Percentiles rank a stretch among this genome's conserved stretches.
Evolutionary conservation across 2,329 filamentous ascomycete genomes (phyloP).

Genomic region (Coniella lustricola): DNA sequence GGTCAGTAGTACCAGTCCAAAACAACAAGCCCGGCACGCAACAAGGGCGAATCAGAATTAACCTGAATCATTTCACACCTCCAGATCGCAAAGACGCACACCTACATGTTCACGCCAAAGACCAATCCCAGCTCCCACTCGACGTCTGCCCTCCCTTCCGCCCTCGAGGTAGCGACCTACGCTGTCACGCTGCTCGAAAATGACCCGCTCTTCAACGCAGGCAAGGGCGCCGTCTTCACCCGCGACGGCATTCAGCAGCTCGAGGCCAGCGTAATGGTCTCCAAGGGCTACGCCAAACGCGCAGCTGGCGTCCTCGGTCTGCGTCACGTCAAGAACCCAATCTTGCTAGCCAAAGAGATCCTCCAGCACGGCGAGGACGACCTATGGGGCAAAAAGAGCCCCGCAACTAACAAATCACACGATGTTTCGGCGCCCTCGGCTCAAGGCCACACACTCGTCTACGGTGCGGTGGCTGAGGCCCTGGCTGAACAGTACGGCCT

Average conservation of each 20-base stretch:
- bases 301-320: slow-evolving; percentile 72
- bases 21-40: too few relatives aligned
- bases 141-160: slow-evolving; percentile 37
- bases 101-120: slow-evolving; percentile 37
- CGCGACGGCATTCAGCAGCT: slow-evolving; percentile 76
- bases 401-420: slow-evolving; percentile 22
- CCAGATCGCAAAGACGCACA: slow-evolving; percentile 38
- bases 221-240: slow-evolving; percentile 80
- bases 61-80: neutral
- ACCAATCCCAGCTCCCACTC: neutral
- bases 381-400: slow-evolving; percentile 31
- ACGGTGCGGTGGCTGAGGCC: slow-evolving; percentile 60
- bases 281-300: slow-evolving; percentile 63
- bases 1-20: slow-evolving; percentile 31
- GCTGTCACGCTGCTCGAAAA: slow-evolving; percentile 73
- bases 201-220: slow-evolving; percentile 77
- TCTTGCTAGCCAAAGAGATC: slow-evolving; percentile 64
- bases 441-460: slow-evolving; percentile 63
- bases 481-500: slow-evolving; percentile 64
- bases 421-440: slow-evolving; percentile 45
- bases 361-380: slow-evolving; percentile 60
- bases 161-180: slow-evolving; percentile 67
- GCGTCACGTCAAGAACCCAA: slow-evolving; percentile 69
- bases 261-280: slow-evolving; percentile 83
- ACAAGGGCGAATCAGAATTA: too few relatives aligned